Conservation (phyloP, 768 basidiomycete species). For the Hortiboletus flavorubellus region DNA sequence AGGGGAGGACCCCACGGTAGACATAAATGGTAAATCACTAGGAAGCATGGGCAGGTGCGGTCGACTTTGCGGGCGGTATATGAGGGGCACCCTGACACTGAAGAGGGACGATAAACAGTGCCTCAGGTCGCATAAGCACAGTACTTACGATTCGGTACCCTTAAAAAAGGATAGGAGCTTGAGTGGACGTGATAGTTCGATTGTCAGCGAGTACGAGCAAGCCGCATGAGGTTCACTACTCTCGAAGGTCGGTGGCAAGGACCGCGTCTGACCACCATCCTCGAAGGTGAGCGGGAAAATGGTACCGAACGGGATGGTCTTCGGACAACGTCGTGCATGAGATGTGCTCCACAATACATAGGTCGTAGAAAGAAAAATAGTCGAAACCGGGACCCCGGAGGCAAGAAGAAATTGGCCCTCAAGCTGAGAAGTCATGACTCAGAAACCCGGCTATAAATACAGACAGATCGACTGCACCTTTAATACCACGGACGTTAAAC, state of each 20-base stretch:
- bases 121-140: not conserved
- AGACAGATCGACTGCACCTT: slow-evolving; percentile 16
- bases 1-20: slow-evolving; percentile 55
- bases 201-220: slow-evolving; percentile 44
- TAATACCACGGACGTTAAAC: slow-evolving; percentile 18
- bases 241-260: slow-evolving; percentile 51
- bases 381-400: slow-evolving; percentile 11
- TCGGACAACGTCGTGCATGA: slow-evolving; percentile 28
- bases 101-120: not conserved
- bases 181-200: slow-evolving; percentile 39
- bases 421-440: slow-evolving; percentile 13
- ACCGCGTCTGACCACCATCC: slow-evolving; percentile 30
- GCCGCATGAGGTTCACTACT: slow-evolving; percentile 27
- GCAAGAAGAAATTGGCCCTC: slow-evolving; percentile 22
- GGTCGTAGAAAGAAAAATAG: slow-evolving; percentile 17
- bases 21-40: slow-evolving; percentile 45
- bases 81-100: slow-evolving; percentile 49
- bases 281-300: slow-evolving; percentile 46
- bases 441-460: not conserved
- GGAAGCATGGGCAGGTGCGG: slow-evolving; percentile 52
- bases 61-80: slow-evolving; percentile 53
- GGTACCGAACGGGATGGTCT: slow-evolving; percentile 40
- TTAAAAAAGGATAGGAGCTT: slow-evolving; percentile 44
- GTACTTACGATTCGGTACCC: slow-evolving; percentile 42
- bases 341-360: slow-evolving; percentile 18